Conservation (phyloP, 228 moss, liverwort and hornwort species). For the Sphagnum magellanicum region DNA sequence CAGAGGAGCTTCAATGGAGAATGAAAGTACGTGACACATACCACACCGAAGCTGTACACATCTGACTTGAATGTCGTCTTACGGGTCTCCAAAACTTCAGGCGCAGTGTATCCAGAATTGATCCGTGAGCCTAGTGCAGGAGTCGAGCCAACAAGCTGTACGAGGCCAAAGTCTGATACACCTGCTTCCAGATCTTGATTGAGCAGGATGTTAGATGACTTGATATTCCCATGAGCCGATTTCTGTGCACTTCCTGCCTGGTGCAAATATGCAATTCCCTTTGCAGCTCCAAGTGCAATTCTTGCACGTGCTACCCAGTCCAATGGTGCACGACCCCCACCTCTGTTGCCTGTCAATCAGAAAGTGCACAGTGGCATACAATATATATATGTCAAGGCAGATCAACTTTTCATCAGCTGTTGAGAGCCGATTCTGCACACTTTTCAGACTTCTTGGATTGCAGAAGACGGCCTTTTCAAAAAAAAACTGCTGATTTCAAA, state of each 20-base stretch:
- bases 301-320: constrained; percentile 45
- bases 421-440: no score
- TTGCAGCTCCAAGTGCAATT: constrained; percentile 46
- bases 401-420: no score
- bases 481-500: no score
- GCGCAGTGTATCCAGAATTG: constrained; percentile 30
- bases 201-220: constrained; percentile 53
- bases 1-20: no score
- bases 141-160: constrained; percentile 27
- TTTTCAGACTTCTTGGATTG: no score
- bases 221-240: constrained; percentile 55
- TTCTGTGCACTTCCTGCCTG: constrained; percentile 10
- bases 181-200: constrained; percentile 33
- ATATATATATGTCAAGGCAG: no score
- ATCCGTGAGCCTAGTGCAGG: constrained; percentile 24
- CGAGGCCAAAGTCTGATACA: constrained; percentile 40
- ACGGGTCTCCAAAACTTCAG: constrained; percentile 32
- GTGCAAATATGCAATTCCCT: constrained; percentile 35
- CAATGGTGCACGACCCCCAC: constrained; percentile 33
- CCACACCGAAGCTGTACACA: constrained; percentile 63
- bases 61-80: constrained; percentile 49
- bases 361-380: no score
- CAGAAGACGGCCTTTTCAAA: no score
- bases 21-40: constrained; percentile 5
- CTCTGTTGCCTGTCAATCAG: constrained; percentile 30